Percentiles rank a stretch among this genome's conserved stretches.
Evolutionary conservation across 2,329 filamentous ascomycete species (phyloP).

Genomic region (Pseudocercospora crystallina): DNA sequence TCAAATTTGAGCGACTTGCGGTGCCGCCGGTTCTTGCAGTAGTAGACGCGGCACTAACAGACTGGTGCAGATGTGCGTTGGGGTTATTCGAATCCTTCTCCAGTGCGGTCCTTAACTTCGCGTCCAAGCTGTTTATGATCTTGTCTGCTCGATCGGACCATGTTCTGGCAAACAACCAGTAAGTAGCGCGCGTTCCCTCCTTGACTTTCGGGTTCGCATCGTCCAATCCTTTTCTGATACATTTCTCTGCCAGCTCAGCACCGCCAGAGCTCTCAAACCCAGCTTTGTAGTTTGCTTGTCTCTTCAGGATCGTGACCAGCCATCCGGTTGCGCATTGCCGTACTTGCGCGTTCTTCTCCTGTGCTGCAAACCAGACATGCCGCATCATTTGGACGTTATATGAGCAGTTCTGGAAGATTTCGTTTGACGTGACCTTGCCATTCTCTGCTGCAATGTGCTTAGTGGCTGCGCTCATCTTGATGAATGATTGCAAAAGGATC

Average conservation of each 20-base stretch:
- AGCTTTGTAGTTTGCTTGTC: slow-evolving; percentile 74
- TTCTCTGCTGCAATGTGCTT: slow-evolving; percentile 91
- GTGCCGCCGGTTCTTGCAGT: slow-evolving; percentile 38
- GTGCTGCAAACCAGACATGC: slow-evolving; percentile 76
- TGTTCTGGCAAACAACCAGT: slow-evolving; percentile 75
- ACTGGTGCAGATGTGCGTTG: slow-evolving; percentile 48
- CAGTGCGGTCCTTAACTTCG: slow-evolving; percentile 74
- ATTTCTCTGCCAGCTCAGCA: slow-evolving; percentile 80
- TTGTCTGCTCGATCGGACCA: slow-evolving; percentile 77
- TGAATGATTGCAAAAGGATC: slow-evolving; percentile 80
- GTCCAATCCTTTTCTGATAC: slow-evolving; percentile 80
- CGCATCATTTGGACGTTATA: slow-evolving; percentile 81
- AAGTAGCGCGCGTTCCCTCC: slow-evolving; percentile 80
- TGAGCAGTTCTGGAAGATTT: slow-evolving; percentile 73
- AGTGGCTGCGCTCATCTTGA: slow-evolving; percentile 84
- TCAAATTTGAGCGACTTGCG: slow-evolving; percentile 61
- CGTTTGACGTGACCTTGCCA: slow-evolving; percentile 77
- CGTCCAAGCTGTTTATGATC: slow-evolving; percentile 75
- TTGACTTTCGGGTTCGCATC: slow-evolving; percentile 90
- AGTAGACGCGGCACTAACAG: slow-evolving; percentile 47
- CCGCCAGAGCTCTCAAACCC: slow-evolving; percentile 83
- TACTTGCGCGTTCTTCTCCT: slow-evolving; percentile 92
- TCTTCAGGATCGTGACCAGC: slow-evolving; percentile 78
- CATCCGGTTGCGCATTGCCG: slow-evolving; percentile 76
- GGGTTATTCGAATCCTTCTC: slow-evolving; percentile 84